Evolutionary conservation across 2,329 filamentous ascomycete species (phyloP).

Genomic region (Fusarium pseudocircinatum): DNA sequence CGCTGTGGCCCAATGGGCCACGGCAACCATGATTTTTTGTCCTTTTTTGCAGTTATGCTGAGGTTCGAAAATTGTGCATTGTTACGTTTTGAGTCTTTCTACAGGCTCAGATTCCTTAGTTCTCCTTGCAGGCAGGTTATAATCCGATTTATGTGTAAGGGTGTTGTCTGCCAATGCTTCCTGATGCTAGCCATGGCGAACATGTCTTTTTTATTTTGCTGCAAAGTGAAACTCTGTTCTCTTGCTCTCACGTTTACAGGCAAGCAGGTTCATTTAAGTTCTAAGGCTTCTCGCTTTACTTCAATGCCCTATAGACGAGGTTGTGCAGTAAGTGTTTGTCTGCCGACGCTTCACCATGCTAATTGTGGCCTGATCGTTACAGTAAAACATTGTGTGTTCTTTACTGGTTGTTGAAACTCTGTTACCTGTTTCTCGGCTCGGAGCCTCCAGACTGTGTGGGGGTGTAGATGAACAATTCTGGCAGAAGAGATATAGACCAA

Average conservation of each 20-base stretch:
- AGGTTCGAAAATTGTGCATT: background rate
- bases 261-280: too few species aligned
- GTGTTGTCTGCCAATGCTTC: too few species aligned
- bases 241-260: too few species aligned
- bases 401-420: background rate
- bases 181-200: too few species aligned
- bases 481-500: background rate
- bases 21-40: background rate
- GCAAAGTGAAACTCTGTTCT: too few species aligned
- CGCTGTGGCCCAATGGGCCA: background rate
- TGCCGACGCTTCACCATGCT: background rate
- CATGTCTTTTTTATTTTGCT: too few species aligned
- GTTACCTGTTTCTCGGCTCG: background rate
- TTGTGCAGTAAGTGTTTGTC: background rate
- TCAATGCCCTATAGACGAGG: too few species aligned
- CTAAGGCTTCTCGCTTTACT: too few species aligned
- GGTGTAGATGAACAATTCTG: background rate
- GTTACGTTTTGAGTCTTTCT: too few species aligned
- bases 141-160: too few species aligned
- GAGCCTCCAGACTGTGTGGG: background rate
- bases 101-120: too few species aligned
- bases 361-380: accelerated
- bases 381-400: background rate
- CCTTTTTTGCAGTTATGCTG: accelerated
- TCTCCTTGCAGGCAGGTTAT: too few species aligned